These are phyloP conservation scores for Colletotrichum sp. DNA, from an alignment of 2,329 filamentous ascomycete species.

Conservation along the genomic window DNA sequence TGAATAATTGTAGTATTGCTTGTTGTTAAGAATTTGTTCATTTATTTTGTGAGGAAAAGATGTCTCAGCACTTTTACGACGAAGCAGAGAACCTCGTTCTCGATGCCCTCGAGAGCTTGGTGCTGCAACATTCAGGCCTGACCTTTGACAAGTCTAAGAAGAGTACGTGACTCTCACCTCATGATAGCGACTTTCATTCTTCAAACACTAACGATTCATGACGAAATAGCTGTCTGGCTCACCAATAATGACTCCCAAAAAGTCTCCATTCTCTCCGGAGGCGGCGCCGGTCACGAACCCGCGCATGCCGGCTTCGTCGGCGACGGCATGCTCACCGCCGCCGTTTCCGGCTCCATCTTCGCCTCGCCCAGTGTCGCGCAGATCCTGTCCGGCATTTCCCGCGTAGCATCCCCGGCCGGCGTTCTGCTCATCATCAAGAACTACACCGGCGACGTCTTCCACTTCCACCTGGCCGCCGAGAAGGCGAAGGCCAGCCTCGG, in stretches of 20 bases:
- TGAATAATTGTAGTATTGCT: not conserved
- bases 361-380: constrained; percentile 69
- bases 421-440: constrained; percentile 73
- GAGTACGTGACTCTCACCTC: not conserved
- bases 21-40: not conserved
- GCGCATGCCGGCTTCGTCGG: constrained; percentile 69
- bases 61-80: constrained; percentile 16
- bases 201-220: not conserved
- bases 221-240: constrained; percentile 5
- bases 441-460: constrained; percentile 66
- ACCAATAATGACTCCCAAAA: constrained; percentile 26
- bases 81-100: constrained; percentile 17
- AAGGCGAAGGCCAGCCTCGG: constrained; percentile 28
- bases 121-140: constrained; percentile 55
- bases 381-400: constrained; percentile 61
- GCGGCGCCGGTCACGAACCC: constrained; percentile 68
- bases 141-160: constrained; percentile 51
- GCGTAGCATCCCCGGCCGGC: constrained; percentile 61
- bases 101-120: constrained; percentile 12
- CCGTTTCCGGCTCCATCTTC: constrained; percentile 71
- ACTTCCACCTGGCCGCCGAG: constrained; percentile 46
- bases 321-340: constrained; percentile 64
- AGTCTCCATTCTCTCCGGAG: constrained; percentile 56
- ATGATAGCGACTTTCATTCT: not conserved
- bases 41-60: not conserved